phyloP scores from a whole-genome alignment of 2,329 filamentous ascomycete species.

The Fusarium dlaminii region DNA sequence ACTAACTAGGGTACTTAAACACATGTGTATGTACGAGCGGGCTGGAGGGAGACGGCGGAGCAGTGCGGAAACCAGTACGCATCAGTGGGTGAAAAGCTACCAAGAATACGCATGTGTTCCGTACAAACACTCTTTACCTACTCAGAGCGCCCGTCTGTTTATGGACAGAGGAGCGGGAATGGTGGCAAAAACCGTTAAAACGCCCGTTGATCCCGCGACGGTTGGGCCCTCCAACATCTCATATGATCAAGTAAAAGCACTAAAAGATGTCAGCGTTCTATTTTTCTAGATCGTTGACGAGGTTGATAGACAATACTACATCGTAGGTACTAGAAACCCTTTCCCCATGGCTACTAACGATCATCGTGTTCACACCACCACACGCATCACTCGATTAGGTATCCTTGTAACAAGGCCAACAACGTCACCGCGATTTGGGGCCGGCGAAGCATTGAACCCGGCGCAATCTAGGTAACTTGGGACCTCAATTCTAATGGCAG shows the following conservation, averaged over 20 bases:
- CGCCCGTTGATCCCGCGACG: constrained; percentile 17
- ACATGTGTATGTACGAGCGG: neutral
- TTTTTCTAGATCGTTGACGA: neutral
- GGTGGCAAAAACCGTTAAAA: constrained; percentile 17
- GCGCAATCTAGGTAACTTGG: neutral
- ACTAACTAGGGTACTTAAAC: neutral
- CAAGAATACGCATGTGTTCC: neutral
- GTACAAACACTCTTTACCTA: neutral
- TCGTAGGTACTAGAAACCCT: neutral
- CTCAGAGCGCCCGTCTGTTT: neutral
- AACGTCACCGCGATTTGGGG: constrained; percentile 7
- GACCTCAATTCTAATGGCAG: too few species aligned
- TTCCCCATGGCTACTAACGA: neutral
- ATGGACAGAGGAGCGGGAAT: neutral
- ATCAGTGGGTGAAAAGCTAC: neutral
- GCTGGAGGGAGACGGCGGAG: neutral
- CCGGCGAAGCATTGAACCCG: neutral
- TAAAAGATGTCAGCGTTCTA: constrained; percentile 21
- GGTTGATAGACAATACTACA: neutral
- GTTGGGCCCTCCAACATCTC: constrained; percentile 7
- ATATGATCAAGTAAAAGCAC: constrained; percentile 20
- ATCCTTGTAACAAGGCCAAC: constrained; percentile 6
- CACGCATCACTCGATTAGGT: neutral
- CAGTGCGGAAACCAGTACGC: neutral
- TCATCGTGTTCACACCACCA: constrained; percentile 5